These are phyloP conservation scores for Saturnispora bothae DNA, from an alignment of 805 yeast genomes.

Conservation along the genomic window DNA sequence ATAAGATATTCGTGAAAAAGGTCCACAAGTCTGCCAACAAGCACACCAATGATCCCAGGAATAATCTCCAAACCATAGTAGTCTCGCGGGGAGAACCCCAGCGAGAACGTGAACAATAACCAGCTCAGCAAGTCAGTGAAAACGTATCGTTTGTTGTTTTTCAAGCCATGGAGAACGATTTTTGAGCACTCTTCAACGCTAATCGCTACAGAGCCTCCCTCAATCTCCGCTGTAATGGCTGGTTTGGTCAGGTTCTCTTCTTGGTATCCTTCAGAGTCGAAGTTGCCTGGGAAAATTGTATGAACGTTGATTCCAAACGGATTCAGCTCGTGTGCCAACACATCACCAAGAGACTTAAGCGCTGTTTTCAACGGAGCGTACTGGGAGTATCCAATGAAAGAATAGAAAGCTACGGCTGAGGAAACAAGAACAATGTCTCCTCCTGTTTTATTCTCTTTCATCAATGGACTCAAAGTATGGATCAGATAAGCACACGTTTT, in stretches of 20 bases:
- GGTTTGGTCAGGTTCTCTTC: conserved; percentile 84
- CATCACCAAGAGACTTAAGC: conserved; percentile 59
- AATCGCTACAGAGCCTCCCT: conserved; percentile 73
- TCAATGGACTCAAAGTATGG: conserved; percentile 43
- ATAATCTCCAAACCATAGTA: conserved; percentile 43
- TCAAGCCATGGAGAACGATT: conserved; percentile 42
- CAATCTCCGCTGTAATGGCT: conserved; percentile 65
- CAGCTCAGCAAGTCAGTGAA: conserved; percentile 83
- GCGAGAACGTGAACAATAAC: conserved; percentile 54
- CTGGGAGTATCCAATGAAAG: conserved; percentile 84
- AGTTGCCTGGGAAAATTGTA: conserved; percentile 81
- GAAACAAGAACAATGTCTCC: conserved; percentile 57
- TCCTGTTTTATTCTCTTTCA: conserved; percentile 10
- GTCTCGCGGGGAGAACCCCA: conserved; percentile 63
- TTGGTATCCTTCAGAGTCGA: conserved; percentile 75
- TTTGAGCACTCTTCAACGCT: conserved; percentile 56
- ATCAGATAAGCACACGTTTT: conserved; percentile 59
- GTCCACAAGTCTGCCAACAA: conserved; percentile 53
- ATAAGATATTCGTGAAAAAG: conserved; percentile 44
- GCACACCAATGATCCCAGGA: conserved; percentile 36
- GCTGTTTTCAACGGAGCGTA: conserved; percentile 90
- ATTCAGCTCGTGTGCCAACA: conserved; percentile 70
- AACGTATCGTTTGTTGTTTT: conserved; percentile 39
- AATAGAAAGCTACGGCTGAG: conserved; percentile 71
- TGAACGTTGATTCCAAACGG: conserved; percentile 61